Evolutionary conservation across 2,329 filamentous ascomycete species (phyloP).

Genomic region (Xylogone sp.): DNA sequence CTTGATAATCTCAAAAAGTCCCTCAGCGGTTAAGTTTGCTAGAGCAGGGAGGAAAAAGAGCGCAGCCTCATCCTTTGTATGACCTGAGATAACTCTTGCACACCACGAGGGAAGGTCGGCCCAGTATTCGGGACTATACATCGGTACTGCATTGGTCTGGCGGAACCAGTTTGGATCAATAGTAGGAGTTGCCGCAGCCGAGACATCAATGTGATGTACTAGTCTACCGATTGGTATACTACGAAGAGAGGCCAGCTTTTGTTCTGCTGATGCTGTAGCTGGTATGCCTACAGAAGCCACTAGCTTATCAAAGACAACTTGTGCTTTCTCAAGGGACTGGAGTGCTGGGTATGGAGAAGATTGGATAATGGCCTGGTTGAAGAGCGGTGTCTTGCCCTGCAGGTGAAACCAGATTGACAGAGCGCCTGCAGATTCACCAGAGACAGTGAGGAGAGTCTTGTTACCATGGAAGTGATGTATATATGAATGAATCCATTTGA

Average conservation of each 20-base stretch:
- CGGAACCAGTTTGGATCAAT: neutral
- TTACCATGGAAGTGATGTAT: slow-evolving; percentile 27
- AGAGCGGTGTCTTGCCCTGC: neutral
- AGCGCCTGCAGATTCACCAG: slow-evolving; percentile 6
- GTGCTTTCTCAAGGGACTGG: neutral
- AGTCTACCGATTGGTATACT: neutral
- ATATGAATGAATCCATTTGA: slow-evolving; percentile 16
- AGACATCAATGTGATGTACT: neutral
- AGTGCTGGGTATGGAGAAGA: neutral
- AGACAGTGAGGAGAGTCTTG: slow-evolving; percentile 19
- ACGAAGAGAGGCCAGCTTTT: neutral
- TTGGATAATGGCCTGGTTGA: neutral
- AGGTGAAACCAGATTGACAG: slow-evolving; percentile 3
- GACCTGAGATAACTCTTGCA: neutral
- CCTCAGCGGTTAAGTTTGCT: neutral
- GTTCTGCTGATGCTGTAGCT: neutral
- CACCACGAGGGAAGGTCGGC: neutral
- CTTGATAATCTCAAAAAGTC: neutral
- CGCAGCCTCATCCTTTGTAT: neutral
- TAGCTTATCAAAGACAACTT: neutral
- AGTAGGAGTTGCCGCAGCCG: neutral
- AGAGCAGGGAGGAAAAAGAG: neutral
- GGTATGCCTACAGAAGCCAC: neutral
- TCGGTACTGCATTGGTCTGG: neutral
- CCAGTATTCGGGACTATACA: neutral